These are phyloP conservation scores for Cladosporium cucumerinum DNA, from an alignment of 2,329 filamentous ascomycete species.

Conservation along the genomic window DNA sequence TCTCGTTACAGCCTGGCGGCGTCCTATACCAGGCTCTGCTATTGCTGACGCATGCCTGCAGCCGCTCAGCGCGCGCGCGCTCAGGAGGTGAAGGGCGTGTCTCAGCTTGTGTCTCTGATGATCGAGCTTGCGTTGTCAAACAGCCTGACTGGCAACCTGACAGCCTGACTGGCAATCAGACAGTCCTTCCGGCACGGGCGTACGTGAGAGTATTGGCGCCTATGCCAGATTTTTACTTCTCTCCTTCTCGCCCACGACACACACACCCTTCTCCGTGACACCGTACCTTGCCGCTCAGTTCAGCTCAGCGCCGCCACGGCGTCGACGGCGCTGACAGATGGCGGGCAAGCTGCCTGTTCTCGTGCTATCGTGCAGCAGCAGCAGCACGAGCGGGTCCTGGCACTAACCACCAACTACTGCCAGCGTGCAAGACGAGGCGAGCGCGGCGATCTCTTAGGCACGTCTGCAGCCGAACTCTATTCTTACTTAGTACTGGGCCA, in stretches of 20 bases:
- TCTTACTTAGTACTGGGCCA: not conserved
- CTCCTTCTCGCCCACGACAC: not conserved
- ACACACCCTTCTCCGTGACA: not conserved
- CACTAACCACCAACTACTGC: not conserved
- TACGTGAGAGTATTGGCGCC: not conserved
- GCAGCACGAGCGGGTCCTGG: constrained; percentile 8
- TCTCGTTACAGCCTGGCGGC: constrained; percentile 5
- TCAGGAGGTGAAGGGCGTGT: constrained; percentile 14
- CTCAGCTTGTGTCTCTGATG: constrained; percentile 14
- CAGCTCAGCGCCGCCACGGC: constrained; percentile 14
- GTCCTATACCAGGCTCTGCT: not conserved
- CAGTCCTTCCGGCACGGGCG: not conserved
- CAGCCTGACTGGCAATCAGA: constrained; percentile 5
- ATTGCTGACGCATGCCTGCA: constrained; percentile 15
- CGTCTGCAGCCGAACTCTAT: constrained; percentile 2
- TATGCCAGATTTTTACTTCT: not conserved
- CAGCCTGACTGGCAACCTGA: constrained; percentile 2
- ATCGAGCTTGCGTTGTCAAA: not conserved
- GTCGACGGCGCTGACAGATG: constrained; percentile 9
- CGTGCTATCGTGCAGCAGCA: constrained; percentile 9
- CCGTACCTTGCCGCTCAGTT: constrained; percentile 1
- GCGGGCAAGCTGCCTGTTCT: constrained; percentile 4
- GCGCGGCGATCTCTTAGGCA: constrained; percentile 5
- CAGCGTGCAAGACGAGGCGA: constrained; percentile 13
- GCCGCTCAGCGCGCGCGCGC: constrained; percentile 9